phyloP scores from a whole-genome alignment of 2,329 filamentous ascomycete genomes.

The Sporothrix mexicana region DNA sequence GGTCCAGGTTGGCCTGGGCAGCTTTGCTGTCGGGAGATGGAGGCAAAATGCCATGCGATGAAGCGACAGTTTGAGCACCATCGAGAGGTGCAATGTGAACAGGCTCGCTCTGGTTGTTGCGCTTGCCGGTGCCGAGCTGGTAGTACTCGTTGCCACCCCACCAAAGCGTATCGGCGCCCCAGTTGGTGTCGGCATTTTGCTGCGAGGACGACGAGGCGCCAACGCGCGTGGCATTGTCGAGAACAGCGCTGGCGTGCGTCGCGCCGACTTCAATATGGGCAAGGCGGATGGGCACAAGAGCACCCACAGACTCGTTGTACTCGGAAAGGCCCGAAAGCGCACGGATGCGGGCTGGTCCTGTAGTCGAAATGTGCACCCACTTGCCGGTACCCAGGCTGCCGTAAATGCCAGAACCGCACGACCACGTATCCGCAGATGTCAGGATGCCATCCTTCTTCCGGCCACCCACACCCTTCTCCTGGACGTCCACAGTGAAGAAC shows the following conservation, averaged over 20 bases:
- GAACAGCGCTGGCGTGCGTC: conserved; percentile 80
- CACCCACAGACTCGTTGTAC: conserved; percentile 76
- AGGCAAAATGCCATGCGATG: neutral
- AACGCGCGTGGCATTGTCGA: conserved; percentile 79
- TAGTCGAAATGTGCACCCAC: conserved; percentile 84
- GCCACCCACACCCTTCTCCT: conserved; percentile 59
- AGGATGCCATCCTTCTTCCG: conserved; percentile 31
- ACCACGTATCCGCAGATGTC: conserved; percentile 75
- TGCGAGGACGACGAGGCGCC: conserved; percentile 43
- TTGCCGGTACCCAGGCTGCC: conserved; percentile 83
- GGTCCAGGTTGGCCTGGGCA: conserved; percentile 45
- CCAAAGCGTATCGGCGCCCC: conserved; percentile 86
- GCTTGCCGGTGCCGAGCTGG: conserved; percentile 89
- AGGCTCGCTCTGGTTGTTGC: conserved; percentile 78
- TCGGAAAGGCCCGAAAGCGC: conserved; percentile 82
- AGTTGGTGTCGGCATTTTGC: conserved; percentile 76
- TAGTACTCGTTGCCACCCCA: conserved; percentile 96
- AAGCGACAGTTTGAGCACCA: neutral
- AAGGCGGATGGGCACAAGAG: conserved; percentile 77
- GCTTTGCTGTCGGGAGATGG: neutral
- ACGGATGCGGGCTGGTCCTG: conserved; percentile 79
- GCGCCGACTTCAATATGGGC: conserved; percentile 74
- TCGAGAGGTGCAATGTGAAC: conserved; percentile 81
- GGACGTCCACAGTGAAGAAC: conserved; percentile 85
- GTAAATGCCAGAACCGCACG: conserved; percentile 83